Base-by-base conservation (phyloP, 1,284 basidiomycete species). In the Sutorius eximius region DNA sequence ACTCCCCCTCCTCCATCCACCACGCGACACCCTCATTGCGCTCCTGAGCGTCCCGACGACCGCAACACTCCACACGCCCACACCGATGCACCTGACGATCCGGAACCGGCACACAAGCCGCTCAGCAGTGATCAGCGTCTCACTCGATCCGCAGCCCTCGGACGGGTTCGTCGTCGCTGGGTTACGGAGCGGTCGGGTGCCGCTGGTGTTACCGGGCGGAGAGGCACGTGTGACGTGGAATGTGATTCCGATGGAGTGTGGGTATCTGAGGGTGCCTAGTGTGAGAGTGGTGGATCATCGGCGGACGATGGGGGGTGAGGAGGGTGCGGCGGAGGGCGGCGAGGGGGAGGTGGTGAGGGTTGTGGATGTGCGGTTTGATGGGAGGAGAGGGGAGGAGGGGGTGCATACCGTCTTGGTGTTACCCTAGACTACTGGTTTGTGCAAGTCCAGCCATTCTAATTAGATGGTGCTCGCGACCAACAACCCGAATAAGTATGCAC, bases 81-180 rank as follows among this genome's bases (percentile, higher is more conserved):
- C 82, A 30, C 65, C 75, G 1, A 73, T 90, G 42, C 74, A 73
- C 2, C 68, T 91, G 32, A 82, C 74, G 12, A 70, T 91, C 48
- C 83, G 86, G 42, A 93, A 92, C 62, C 74, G 76, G 11, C 82
- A 88, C 59, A 75, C 77, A 11, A 74, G 73, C 18, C 81, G 80
- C 40, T 82, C 87, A 2, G 87, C 87, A 1, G 85, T 84, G 59
- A 69, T 91, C 29, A 76, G 79, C 22, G 78, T 91, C 15, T 80
- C 84, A 34, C 53, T 71, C 1, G 91, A 93, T 51, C 75, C 82
- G 1, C 87, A 91, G 54, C 64, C 77, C 0, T 70, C 77, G 4
- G 85, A 89, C 50, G 56, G 68, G 6, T 91, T 93, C 67, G 80
- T 91, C 27, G 78, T 89, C 4, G 80, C 89, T 2, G 91, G 91